Evolutionary conservation across 768 basidiomycete species (phyloP), one percentile per base, ranked within the genome.

Genomic region (Suillus subaureus): DNA sequence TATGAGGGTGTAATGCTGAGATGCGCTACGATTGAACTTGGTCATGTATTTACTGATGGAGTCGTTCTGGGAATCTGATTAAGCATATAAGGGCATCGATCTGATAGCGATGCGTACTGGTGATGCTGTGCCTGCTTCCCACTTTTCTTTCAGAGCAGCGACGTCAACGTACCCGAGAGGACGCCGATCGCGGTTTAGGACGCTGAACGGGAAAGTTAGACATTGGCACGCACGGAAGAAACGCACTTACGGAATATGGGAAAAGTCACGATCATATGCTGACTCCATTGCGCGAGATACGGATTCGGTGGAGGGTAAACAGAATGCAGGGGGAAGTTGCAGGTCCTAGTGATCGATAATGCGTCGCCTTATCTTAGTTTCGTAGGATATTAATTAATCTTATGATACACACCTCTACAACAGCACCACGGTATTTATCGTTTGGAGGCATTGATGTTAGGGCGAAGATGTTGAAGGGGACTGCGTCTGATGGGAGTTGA

Each of bases 261-360:
- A 94, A 78, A 96, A 97, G 74, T 97, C 96, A 40, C 94, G 88
- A 69, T 97, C 96, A 70, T 96, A 97, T 0, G 95, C 96, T 31
- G 91, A 84, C 70, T 94, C 93, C 35, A 97, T 86, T 1, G 93
- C 95, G 28, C 85, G 83, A 11, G 86, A 83, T 64, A 96, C 88
- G 23, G 86, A 83, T 71, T 93, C 93, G 65, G 83, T 82, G 13
- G 83, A 79, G 9, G 91, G 90, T 4, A 97, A 82, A 18, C 90
- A 86, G 75, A 96, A 96, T 0, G 95, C 96, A 11, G 96, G 96
- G 0, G 94, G 90, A 1, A 93, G 78, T 82, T 93, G 92, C 6
- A 93, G 82, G 76, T 92, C 91, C 89, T 90, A 37, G 28, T 64
- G 18, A 49, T 54, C 26, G 49, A 39, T 42, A 47, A 65, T 66